A percentile compares a stretch with the other conserved stretches of the same genome.
These are phyloP conservation scores for Thalassiosira hispida DNA, from an alignment of 352 stramenopile genomes.

Conservation along the genomic window DNA sequence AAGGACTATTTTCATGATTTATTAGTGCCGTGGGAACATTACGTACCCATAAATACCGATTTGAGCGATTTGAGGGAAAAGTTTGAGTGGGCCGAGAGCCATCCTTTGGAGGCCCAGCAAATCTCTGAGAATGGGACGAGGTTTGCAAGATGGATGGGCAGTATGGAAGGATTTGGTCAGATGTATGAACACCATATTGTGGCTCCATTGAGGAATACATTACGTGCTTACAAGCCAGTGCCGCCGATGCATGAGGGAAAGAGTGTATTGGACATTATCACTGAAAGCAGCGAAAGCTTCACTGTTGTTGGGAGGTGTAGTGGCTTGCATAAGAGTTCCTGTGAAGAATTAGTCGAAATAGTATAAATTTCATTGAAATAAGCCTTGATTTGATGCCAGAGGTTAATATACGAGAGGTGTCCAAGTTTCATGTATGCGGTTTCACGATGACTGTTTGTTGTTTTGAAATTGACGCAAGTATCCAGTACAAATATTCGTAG, in stretches of 20 bases:
- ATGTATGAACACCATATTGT: slow-evolving; percentile 37
- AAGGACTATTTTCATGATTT: slow-evolving; percentile 60
- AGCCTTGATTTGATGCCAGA: too few relatives aligned
- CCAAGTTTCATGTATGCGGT: too few relatives aligned
- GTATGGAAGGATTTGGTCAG: slow-evolving; percentile 31
- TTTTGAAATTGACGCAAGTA: too few relatives aligned
- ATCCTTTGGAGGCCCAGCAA: slow-evolving; percentile 36
- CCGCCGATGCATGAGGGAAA: neutral
- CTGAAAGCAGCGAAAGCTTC: too few relatives aligned
- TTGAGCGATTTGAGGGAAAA: slow-evolving; percentile 55
- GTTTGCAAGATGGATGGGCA: slow-evolving; percentile 30
- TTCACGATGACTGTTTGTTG: too few relatives aligned
- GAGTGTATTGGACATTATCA: too few relatives aligned
- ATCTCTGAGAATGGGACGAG: slow-evolving; percentile 43
- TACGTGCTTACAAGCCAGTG: slow-evolving; percentile 43
- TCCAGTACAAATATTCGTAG: too few relatives aligned
- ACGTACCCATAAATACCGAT: slow-evolving; percentile 49
- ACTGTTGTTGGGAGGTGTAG: too few relatives aligned
- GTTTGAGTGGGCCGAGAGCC: slow-evolving; percentile 61
- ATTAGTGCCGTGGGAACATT: slow-evolving; percentile 58
- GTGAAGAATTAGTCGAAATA: too few relatives aligned
- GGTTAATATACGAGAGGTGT: too few relatives aligned
- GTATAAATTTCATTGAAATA: too few relatives aligned
- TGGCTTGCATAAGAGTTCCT: too few relatives aligned
- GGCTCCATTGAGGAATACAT: slow-evolving; percentile 20